Percentiles rank a stretch among this genome's conserved stretches.
These are phyloP conservation scores for Teratosphaeria epicoccoides DNA, from an alignment of 2,329 filamentous ascomycete species.

Conservation along the genomic window DNA sequence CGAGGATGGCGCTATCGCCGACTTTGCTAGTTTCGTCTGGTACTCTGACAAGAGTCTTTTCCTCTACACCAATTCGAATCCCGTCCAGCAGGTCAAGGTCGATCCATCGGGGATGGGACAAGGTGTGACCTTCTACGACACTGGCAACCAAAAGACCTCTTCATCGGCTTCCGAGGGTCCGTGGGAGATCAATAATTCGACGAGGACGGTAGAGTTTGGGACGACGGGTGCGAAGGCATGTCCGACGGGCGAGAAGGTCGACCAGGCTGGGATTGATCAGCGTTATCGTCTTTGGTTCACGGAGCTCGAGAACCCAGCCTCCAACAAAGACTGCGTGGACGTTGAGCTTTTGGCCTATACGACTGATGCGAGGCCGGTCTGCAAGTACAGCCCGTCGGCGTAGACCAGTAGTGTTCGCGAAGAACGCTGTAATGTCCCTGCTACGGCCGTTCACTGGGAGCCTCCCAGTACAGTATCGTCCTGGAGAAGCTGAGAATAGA, in stretches of 20 bases:
- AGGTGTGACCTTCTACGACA: background rate
- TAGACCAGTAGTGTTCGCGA: too few species aligned
- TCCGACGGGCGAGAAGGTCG: background rate
- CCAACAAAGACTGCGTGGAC: background rate
- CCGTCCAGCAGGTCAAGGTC: background rate
- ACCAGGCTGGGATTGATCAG: background rate
- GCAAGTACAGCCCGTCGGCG: background rate
- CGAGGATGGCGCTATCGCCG: background rate
- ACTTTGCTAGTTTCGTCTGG: background rate
- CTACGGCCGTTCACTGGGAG: too few species aligned
- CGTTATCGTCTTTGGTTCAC: background rate
- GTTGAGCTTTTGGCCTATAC: background rate
- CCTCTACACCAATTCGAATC: background rate
- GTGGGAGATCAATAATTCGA: background rate
- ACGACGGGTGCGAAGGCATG: background rate
- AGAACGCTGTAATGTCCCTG: too few species aligned
- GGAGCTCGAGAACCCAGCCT: background rate
- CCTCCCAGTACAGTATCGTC: too few species aligned
- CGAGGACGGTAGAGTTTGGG: background rate
- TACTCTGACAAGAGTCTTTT: background rate
- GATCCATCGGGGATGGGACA: background rate
- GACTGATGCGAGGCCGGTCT: background rate
- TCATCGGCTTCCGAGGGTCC: background rate
- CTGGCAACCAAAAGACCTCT: background rate
- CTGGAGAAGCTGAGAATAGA: too few species aligned